Percentiles rank a stretch among this genome's conserved stretches.
Conservation (phyloP, 2,329 filamentous ascomycete species). For the Colletotrichum sp. region DNA sequence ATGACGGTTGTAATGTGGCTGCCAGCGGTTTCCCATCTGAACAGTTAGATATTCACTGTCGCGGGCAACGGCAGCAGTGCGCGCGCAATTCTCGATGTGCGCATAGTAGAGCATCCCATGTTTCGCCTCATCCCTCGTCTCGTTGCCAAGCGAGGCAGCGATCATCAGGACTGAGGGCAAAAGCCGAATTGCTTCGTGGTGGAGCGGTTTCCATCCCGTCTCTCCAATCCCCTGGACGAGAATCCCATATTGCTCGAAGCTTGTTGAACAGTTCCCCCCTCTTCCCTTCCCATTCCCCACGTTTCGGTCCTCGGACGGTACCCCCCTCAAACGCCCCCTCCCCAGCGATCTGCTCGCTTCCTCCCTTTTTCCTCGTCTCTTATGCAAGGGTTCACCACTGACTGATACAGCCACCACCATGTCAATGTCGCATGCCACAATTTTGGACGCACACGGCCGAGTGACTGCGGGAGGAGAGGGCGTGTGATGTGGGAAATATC, state of each 20-base stretch:
- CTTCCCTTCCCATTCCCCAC: slow-evolving; percentile 5
- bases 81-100: neutral
- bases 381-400: neutral
- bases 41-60: neutral
- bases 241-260: neutral
- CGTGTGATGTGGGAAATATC: neutral
- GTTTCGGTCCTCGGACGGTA: neutral
- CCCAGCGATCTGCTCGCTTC: neutral
- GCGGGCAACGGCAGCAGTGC: neutral
- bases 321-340: neutral
- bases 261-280: neutral
- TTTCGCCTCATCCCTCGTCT: neutral
- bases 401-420: neutral
- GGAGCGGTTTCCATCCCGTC: neutral
- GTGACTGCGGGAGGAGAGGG: neutral
- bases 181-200: neutral
- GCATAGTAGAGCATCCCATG: neutral
- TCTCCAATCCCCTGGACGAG: neutral
- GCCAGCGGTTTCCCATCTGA: neutral
- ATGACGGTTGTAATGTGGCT: neutral
- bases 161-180: neutral
- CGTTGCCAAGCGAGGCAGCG: neutral
- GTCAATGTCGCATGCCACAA: neutral
- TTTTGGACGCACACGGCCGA: neutral
- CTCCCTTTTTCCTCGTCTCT: neutral